Base-by-base conservation (phyloP, 1,139 yeast genomes). In the Candida smagusa region DNA sequence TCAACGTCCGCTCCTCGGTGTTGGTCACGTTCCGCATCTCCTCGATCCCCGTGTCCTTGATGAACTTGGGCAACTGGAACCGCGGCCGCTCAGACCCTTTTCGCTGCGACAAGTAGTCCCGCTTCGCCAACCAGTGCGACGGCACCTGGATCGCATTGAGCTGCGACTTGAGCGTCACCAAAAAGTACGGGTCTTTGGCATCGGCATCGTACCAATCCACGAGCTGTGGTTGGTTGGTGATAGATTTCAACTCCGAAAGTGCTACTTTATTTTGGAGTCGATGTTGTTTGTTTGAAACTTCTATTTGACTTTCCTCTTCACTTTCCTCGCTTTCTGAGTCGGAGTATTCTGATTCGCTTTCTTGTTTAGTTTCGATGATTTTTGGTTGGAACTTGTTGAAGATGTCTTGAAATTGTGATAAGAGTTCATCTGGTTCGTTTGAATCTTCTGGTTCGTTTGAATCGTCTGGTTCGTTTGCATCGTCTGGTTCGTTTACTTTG, bases 131-230 rank as follows among this genome's bases (percentile, higher is more conserved):
- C 98, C 98, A 92, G 56, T 89, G 95, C 0, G 63, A 58, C 0
- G 98, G 97, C 0, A 90, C 89, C 1, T 81, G 87, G 0, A 90
- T 81, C 2, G 68, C 72, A 47, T 88, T 87, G 34, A 79, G 79
- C 30, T 70, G 66, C 0, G 84, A 66, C 53, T 90, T 92, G 40
- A 92, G 60, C 9, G 73, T 64, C 0, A 86, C 78, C 11, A 81
- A 66, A 21, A 89, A 57, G 36, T 67, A 63, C 1, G 98, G 96
- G 52, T 88, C 94, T 3, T 70, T 72, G 0, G 97, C 85, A 61
- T 90, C 94, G 2, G 81, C 83, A 58, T 92, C 98, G 48, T 68
- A 76, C 94, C 95, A 84, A 46, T 89, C 96, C 0, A 92, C 84
- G 3, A 82, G 56, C 42, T 86, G 89, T 0, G 97, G 97, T 28